Evolutionary conservation across 2,329 filamentous ascomycete species (phyloP), one percentile per base, ranked within the genome.

Genomic region (Pseudocercospora macadamiae): DNA sequence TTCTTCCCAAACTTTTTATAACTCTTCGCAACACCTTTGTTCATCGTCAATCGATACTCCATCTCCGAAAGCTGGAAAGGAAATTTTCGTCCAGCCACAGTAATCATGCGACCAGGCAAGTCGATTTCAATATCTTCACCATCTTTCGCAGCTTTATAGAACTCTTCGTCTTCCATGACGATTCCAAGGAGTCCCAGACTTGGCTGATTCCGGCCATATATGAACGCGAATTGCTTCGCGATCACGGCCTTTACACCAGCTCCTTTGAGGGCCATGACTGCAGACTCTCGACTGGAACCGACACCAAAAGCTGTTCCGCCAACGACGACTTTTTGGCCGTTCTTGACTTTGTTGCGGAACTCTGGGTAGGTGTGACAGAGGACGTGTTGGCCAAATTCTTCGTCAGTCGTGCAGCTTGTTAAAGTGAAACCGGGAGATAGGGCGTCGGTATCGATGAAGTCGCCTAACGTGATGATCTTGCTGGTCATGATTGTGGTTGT

Each of bases 271-370:
- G 58, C 61, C 7, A 34, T 18, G 9, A 44, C 44, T 19, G 58
- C 61, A 3, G 28, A 30, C 44, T 58, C 61, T 8, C 61, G 57
- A 44, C 51, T 53, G 4, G 26, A 45, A 10, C 61, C 61, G 21
- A 54, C 37, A 14, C 61, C 61, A 9, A 60, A 60, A 4, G 51
- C 61, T 23, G 51, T 52, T 21, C 61, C 61, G 6, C 49, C 61
- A 6, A 61, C 55, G 23, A 63, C 44, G 3, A 63, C 48, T 32
- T 18, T 23, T 3, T 47, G 49, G 14, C 54, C 57, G 14, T 26
- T 39, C 2, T 23, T 16, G 16, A 58, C 57, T 21, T 30, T 52
- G 16, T 26, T 23, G 39, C 57, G 57, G 28, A 60, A 60, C 2
- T 57, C 49, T 4, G 60, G 54, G 9, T 59, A 26, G 18, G 51